Evolutionary conservation across 169 alveolate genomes (phyloP).

Genomic region (Plasmodium knowlesi): DNA sequence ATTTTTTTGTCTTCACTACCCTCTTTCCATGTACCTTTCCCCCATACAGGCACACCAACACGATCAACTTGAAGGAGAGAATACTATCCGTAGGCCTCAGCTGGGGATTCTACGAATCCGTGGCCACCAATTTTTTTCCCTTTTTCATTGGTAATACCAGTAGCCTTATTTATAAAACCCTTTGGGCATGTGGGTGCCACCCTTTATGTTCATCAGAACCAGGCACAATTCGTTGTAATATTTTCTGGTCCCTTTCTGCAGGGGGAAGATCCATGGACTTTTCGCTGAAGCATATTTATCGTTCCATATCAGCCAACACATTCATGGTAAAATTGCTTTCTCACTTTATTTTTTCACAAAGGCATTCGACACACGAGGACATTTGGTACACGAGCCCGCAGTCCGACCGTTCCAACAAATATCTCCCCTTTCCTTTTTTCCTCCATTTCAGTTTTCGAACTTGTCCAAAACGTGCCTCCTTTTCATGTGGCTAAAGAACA

Average conservation of each 20-base stretch:
- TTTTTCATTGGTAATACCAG: slow-evolving; percentile 34
- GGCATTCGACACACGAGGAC: not conserved
- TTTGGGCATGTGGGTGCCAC: not conserved
- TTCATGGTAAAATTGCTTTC: slow-evolving; percentile 17
- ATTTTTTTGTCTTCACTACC: not conserved
- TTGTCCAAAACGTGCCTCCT: slow-evolving; percentile 42
- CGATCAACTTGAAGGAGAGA: slow-evolving; percentile 38
- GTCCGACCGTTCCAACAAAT: not conserved
- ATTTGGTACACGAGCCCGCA: not conserved
- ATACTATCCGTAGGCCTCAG: slow-evolving; percentile 66
- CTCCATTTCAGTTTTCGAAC: slow-evolving; percentile 20
- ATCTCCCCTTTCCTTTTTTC: not conserved
- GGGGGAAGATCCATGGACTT: slow-evolving; percentile 68
- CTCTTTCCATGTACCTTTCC: not conserved
- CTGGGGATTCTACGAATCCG: slow-evolving; percentile 69
- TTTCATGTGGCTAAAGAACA: slow-evolving; percentile 41
- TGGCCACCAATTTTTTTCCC: slow-evolving; percentile 67
- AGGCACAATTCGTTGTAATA: not conserved
- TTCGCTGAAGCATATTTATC: slow-evolving; percentile 53
- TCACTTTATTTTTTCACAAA: too few species aligned
- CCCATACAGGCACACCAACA: slow-evolving; percentile 30
- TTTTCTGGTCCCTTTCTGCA: not conserved
- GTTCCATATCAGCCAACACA: slow-evolving; percentile 70
- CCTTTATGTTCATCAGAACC: not conserved
- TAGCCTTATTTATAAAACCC: not conserved